Evolutionary conservation across 2,329 filamentous ascomycete genomes (phyloP), one percentile per base, ranked within the genome.

Genomic region (Sarocladium strictum): DNA sequence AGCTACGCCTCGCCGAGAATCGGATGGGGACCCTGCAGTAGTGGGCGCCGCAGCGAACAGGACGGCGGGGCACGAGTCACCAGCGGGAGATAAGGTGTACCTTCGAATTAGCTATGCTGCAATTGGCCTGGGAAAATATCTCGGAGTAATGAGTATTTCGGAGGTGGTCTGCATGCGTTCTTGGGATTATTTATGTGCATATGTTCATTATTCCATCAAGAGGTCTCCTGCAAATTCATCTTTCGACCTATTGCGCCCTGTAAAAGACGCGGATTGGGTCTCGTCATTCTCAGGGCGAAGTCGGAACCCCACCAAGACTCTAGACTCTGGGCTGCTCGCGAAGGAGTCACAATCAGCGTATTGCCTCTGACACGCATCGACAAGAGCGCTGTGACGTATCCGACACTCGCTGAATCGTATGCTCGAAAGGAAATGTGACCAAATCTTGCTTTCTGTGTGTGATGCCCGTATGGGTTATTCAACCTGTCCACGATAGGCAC

Each of bases 401-500:
- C n/a, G n/a, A n/a, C n/a, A n/a, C n/a, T n/a, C n/a, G n/a, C n/a
- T n/a, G n/a, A n/a, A n/a, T n/a, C n/a, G n/a, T n/a, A n/a, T n/a
- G n/a, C n/a, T n/a, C n/a, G n/a, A n/a, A n/a, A n/a, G n/a, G n/a
- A n/a, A n/a, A n/a, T n/a, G n/a, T n/a, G n/a, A n/a, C n/a, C n/a
- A n/a, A n/a, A n/a, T n/a, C n/a, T n/a, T n/a, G n/a, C n/a, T n/a
- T n/a, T n/a, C n/a, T n/a, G n/a, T n/a, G n/a, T n/a, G n/a, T n/a
- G n/a, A n/a, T n/a, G n/a, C n/a, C n/a, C n/a, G n/a, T n/a, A n/a
- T n/a, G n/a, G n/a, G n/a, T n/a, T n/a, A n/a, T n/a, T n/a, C n/a
- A n/a, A n/a, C n/a, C n/a, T n/a, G n/a, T n/a, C n/a, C n/a, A 60
- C 57, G 9, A 57, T 57, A 17, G 59, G 58, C 3, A 62, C 41